These are phyloP conservation scores for Ophiostoma fasciatum DNA, from an alignment of 2,329 filamentous ascomycete genomes.

Conservation along the genomic window DNA sequence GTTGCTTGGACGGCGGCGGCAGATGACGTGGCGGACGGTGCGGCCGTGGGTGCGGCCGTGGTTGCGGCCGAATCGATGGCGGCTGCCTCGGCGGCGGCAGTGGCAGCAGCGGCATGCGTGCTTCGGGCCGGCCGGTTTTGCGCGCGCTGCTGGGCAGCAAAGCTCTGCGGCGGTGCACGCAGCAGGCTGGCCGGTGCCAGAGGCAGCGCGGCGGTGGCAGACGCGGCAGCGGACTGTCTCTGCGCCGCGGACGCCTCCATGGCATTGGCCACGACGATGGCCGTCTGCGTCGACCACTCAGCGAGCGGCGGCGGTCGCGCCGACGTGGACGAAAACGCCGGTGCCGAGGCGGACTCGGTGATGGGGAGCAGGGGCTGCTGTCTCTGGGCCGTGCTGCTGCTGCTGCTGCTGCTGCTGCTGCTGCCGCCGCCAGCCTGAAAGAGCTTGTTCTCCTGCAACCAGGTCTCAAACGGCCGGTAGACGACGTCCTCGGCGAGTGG, in stretches of 20 bases:
- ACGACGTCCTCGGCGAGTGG: constrained; percentile 47
- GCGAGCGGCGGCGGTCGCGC: constrained; percentile 2
- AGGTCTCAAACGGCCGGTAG: constrained; percentile 49
- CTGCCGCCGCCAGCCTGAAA: constrained; percentile 4
- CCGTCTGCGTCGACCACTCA: constrained; percentile 11
- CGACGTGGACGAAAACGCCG: not conserved
- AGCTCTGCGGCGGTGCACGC: constrained; percentile 45
- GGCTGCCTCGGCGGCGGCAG: not conserved
- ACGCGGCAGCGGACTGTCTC: constrained; percentile 17
- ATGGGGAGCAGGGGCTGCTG: not conserved
- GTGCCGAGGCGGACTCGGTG: not conserved
- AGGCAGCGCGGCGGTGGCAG: constrained; percentile 15
- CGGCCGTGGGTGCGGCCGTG: not conserved
- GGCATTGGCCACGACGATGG: constrained; percentile 6
- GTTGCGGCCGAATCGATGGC: too few species aligned
- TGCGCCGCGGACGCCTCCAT: constrained; percentile 14
- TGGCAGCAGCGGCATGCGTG: not conserved
- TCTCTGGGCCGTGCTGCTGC: not conserved
- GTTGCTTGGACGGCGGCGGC: not conserved
- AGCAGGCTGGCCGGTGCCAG: constrained; percentile 21
- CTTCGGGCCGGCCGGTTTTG: constrained; percentile 29
- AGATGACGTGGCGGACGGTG: not conserved
- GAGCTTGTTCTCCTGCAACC: constrained; percentile 37
- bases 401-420: not conserved
- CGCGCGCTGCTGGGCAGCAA: constrained; percentile 49